phyloP scores from a whole-genome alignment of 177 flowering plant genomes.

The Telopea speciosissima region DNA sequence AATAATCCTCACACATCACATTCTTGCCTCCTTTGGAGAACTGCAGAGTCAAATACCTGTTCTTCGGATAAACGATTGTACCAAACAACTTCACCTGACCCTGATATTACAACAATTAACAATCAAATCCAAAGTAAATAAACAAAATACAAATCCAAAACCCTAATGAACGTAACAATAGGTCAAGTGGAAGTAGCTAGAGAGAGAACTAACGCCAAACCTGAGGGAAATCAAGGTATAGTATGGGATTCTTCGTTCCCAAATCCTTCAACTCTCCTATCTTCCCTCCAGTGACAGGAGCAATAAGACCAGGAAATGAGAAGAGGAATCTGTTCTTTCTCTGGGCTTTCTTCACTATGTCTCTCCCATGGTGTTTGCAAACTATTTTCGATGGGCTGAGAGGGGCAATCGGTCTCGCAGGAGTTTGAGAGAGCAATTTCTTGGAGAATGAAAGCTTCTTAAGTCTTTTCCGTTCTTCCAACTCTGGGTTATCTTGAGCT shows the following conservation, averaged over 20 bases:
- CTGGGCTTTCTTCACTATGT: slow-evolving; percentile 72
- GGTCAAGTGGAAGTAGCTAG: not conserved
- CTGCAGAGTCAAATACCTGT: slow-evolving; percentile 79
- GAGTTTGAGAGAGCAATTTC: slow-evolving; percentile 40
- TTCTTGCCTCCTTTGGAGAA: slow-evolving; percentile 78
- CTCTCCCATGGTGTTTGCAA: slow-evolving; percentile 74
- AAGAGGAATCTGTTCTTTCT: slow-evolving; percentile 78
- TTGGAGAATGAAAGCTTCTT: slow-evolving; percentile 46
- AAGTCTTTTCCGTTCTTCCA: slow-evolving; percentile 51
- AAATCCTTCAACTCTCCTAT: slow-evolving; percentile 87
- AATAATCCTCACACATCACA: slow-evolving; percentile 80
- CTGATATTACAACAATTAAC: slow-evolving; percentile 22
- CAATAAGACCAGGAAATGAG: slow-evolving; percentile 80
- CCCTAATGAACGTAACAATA: not conserved
- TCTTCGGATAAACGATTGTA: slow-evolving; percentile 80
- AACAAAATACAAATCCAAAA: slow-evolving; percentile 3
- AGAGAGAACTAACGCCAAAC: slow-evolving; percentile 20
- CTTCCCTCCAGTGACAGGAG: slow-evolving; percentile 70
- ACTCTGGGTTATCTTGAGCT: slow-evolving; percentile 32
- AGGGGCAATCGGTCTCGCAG: slow-evolving; percentile 18
- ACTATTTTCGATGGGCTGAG: slow-evolving; percentile 61
- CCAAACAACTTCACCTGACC: slow-evolving; percentile 95
- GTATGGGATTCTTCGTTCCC: slow-evolving; percentile 73
- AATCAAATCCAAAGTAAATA: slow-evolving; percentile 1
- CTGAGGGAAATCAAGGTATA: slow-evolving; percentile 90